Percentiles rank a stretch among this genome's conserved stretches.
These are phyloP conservation scores for Talaromyces sp. DNA, from an alignment of 2,329 filamentous ascomycete species.

Conservation along the genomic window DNA sequence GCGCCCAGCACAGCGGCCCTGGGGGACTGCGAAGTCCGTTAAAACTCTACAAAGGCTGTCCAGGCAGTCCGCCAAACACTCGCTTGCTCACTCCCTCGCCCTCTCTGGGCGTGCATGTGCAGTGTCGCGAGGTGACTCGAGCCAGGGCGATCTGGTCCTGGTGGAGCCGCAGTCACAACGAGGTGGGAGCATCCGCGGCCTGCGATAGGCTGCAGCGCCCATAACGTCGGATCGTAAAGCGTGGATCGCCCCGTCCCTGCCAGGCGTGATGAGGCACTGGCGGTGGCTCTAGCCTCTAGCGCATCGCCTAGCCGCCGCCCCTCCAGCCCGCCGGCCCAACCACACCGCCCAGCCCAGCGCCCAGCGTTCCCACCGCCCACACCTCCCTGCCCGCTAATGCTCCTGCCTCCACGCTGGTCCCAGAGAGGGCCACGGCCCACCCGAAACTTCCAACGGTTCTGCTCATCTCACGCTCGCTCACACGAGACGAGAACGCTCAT, in stretches of 20 bases:
- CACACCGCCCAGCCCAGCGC: neutral
- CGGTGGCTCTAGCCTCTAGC: neutral
- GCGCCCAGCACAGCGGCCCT: neutral
- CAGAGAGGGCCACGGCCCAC: neutral
- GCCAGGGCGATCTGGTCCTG: neutral
- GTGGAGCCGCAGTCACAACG: neutral
- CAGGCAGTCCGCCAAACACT: too few species aligned
- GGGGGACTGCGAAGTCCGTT: too few species aligned
- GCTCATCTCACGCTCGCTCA: neutral
- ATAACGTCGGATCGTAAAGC: constrained; percentile 5
- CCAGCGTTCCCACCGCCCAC: neutral
- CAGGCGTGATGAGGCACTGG: constrained; percentile 2
- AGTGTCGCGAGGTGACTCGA: neutral
- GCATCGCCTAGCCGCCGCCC: neutral
- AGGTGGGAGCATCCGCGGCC: neutral
- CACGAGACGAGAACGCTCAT: neutral
- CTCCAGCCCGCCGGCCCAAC: neutral
- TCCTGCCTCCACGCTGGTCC: neutral
- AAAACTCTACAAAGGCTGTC: too few species aligned
- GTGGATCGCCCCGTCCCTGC: constrained; percentile 11
- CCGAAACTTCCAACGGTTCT: constrained; percentile 6
- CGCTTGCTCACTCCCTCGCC: neutral
- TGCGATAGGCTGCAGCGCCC: neutral
- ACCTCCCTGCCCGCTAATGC: neutral
- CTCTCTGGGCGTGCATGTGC: neutral